Evolutionary conservation across 768 basidiomycete species (phyloP).

Genomic region (Boletellus ananiceps): DNA sequence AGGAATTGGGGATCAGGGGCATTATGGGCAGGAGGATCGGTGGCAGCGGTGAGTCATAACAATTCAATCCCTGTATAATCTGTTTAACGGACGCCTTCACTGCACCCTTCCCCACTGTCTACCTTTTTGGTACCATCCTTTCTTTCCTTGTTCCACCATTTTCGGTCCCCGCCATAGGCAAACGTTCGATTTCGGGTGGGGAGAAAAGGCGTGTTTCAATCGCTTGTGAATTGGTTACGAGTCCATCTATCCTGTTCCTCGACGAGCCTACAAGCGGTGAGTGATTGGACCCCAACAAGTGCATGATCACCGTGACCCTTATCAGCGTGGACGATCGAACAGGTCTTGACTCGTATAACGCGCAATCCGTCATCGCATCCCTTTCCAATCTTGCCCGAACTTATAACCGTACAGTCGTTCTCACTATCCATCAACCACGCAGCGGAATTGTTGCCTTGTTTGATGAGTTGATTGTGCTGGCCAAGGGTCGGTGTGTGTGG

Average conservation of each 20-base stretch:
- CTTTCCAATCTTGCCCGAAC: constrained; percentile 79
- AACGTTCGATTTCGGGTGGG: constrained; percentile 91
- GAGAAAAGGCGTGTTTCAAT: constrained; percentile 97
- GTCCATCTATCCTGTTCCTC: constrained; percentile 91
- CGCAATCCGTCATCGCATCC: constrained; percentile 89
- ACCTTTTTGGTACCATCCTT: background rate
- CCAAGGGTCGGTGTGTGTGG: constrained; percentile 59
- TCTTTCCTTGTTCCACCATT: background rate
- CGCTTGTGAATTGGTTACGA: constrained; percentile 96
- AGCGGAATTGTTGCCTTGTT: constrained; percentile 97
- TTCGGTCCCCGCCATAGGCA: constrained; percentile 42
- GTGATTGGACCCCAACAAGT: constrained; percentile 20
- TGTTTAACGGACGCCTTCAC: constrained; percentile 1
- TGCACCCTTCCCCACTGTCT: background rate
- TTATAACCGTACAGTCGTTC: constrained; percentile 92
- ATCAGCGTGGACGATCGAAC: background rate
- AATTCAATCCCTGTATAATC: background rate
- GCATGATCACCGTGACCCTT: background rate
- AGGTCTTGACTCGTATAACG: constrained; percentile 95
- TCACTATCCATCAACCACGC: constrained; percentile 97
- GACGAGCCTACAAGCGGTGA: constrained; percentile 95
- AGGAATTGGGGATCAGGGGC: constrained; percentile 87
- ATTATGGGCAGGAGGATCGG: constrained; percentile 92
- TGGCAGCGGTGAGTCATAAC: constrained; percentile 60
- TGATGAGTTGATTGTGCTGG: constrained; percentile 85